A percentile compares a stretch with the other conserved stretches of the same genome.
Evolutionary conservation across 116 monocot genomes (phyloP).

Genomic region (Thalassia testudinum): DNA sequence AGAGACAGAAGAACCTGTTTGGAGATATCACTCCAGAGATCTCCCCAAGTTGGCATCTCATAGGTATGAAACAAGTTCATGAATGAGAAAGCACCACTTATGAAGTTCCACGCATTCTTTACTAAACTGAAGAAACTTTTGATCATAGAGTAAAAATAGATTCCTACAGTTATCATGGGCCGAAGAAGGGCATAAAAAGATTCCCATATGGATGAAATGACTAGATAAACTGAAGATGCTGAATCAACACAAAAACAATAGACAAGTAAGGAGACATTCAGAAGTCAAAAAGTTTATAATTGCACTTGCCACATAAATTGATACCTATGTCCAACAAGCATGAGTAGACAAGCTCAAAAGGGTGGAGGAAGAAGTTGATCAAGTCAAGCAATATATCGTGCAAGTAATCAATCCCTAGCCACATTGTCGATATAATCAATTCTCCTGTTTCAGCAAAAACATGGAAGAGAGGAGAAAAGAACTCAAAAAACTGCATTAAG

Average conservation of each 20-base stretch:
- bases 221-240: slow-evolving; percentile 16
- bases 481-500: slow-evolving; percentile 7
- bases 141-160: slow-evolving; percentile 7
- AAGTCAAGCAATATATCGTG: slow-evolving; percentile 11
- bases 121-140: slow-evolving; percentile 10
- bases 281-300: not conserved
- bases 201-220: slow-evolving; percentile 10
- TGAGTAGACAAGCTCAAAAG: slow-evolving; percentile 22
- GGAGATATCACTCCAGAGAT: slow-evolving; percentile 50
- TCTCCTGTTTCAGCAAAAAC: slow-evolving; percentile 10
- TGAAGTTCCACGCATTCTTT: slow-evolving; percentile 23
- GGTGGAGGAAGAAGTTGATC: slow-evolving; percentile 17
- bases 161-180: slow-evolving; percentile 3
- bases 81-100: slow-evolving; percentile 14
- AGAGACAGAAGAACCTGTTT: slow-evolving; percentile 36
- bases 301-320: no score
- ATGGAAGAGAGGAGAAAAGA: slow-evolving; percentile 26
- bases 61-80: slow-evolving; percentile 11
- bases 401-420: slow-evolving; percentile 9
- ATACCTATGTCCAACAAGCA: slow-evolving; percentile 21
- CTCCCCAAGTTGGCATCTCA: slow-evolving; percentile 25
- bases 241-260: slow-evolving; percentile 8
- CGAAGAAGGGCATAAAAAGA: slow-evolving; percentile 9
- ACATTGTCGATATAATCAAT: slow-evolving; percentile 11
- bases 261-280: not conserved